These are phyloP conservation scores for Albugo laibachii DNA, from an alignment of 352 stramenopile species.

Conservation along the genomic window DNA sequence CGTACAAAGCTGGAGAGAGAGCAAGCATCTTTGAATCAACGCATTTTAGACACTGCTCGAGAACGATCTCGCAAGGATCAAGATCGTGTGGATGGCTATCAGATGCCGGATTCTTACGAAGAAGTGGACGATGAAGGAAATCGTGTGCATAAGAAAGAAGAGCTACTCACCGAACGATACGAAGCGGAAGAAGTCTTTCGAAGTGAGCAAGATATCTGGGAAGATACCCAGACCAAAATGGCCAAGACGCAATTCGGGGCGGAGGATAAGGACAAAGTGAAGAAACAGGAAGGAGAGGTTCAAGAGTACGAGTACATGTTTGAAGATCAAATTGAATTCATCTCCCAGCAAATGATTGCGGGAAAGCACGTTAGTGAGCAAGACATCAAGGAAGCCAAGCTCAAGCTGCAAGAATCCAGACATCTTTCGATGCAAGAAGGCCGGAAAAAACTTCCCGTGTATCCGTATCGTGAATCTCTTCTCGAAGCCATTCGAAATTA, in stretches of 20 bases:
- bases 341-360: constrained; percentile 80
- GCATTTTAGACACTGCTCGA: constrained; percentile 82
- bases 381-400: constrained; percentile 40
- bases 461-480: constrained; percentile 94
- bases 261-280: constrained; percentile 36
- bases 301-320: constrained; percentile 46
- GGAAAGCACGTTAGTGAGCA: constrained; percentile 70
- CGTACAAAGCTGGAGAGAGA: constrained; percentile 66
- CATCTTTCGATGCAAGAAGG: constrained; percentile 91
- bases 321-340: constrained; percentile 99
- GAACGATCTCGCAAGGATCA: constrained; percentile 17
- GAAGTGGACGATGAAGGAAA: constrained; percentile 79
- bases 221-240: constrained; percentile 91
- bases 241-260: constrained; percentile 32
- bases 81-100: constrained; percentile 75
- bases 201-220: constrained; percentile 97
- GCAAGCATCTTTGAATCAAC: constrained; percentile 63
- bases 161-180: constrained; percentile 89
- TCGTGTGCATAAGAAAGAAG: constrained; percentile 79
- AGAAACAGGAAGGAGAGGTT: constrained; percentile 1
- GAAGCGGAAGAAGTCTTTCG: constrained; percentile 83
- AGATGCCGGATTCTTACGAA: constrained; percentile 92
- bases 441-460: constrained; percentile 94
- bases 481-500: constrained; percentile 94
- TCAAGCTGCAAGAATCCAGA: constrained; percentile 55